Percentiles rank a stretch among this genome's conserved stretches.
These are phyloP conservation scores for Globisporangium sylvaticum DNA, from an alignment of 352 stramenopile species.

Conservation along the genomic window DNA sequence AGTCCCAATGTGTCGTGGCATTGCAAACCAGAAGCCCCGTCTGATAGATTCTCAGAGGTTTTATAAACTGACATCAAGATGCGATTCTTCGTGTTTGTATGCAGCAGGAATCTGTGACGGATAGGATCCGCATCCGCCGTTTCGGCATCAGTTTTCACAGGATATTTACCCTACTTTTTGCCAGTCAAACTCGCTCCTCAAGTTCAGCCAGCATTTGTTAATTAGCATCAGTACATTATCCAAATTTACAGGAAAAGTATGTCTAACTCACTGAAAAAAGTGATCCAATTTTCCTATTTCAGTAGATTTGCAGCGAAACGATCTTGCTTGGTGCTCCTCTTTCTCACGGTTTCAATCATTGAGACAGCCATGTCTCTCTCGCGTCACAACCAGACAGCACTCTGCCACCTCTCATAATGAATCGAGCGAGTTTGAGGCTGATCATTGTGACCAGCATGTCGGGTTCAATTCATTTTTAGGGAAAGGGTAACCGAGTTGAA, in stretches of 20 bases:
- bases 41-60: background rate
- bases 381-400: background rate
- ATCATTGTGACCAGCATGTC: too few species aligned
- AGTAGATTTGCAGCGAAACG: background rate
- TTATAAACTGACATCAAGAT: background rate
- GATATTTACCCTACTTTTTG: background rate
- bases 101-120: background rate
- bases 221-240: background rate
- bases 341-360: background rate
- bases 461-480: too few species aligned
- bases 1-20: background rate
- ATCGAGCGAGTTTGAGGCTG: too few species aligned
- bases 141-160: background rate
- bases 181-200: background rate
- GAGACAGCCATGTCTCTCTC: slow-evolving; percentile 7
- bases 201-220: background rate
- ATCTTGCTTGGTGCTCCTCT: background rate
- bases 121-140: background rate
- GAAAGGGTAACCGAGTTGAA: too few species aligned
- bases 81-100: background rate
- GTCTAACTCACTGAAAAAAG: background rate
- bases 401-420: too few species aligned
- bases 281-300: background rate
- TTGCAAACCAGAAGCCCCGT: background rate
- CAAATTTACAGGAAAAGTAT: background rate